Percentiles rank a stretch among this genome's conserved stretches.
Evolutionary conservation across 176 grass and related monocot genomes (phyloP).

Genomic region (Rhynchospora pubera): DNA sequence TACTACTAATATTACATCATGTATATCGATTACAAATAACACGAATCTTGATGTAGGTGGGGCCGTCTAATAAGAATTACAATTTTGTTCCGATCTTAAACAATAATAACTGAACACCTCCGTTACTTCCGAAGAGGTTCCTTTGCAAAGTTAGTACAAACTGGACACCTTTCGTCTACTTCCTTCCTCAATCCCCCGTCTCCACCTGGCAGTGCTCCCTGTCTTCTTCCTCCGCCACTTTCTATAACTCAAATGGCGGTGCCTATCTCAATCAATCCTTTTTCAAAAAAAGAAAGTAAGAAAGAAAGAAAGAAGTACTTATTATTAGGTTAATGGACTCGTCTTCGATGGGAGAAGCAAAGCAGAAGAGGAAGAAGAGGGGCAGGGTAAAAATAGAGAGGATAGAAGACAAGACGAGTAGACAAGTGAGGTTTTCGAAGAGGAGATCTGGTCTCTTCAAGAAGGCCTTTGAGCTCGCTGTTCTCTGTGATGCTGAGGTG

Average conservation of each 20-base stretch:
- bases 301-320: neutral
- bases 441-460: conserved; percentile 60
- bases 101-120: no score
- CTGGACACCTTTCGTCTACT: neutral
- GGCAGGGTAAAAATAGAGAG: conserved; percentile 53
- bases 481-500: conserved; percentile 75
- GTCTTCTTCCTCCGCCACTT: neutral
- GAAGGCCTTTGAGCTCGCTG: conserved; percentile 66
- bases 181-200: neutral
- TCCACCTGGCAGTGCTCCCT: neutral
- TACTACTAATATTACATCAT: no score
- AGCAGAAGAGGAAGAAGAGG: conserved; percentile 22
- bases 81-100: no score
- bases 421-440: conserved; percentile 82
- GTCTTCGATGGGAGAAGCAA: neutral
- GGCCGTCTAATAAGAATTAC: no score
- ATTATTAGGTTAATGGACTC: neutral
- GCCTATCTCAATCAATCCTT: neutral
- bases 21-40: no score
- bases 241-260: neutral
- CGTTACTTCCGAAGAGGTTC: no score
- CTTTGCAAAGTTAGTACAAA: neutral
- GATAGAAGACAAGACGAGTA: conserved; percentile 76
- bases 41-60: no score
- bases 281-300: neutral